These are phyloP conservation scores for Aspergillus sp. DNA, from an alignment of 2,329 filamentous ascomycete species.

Conservation along the genomic window DNA sequence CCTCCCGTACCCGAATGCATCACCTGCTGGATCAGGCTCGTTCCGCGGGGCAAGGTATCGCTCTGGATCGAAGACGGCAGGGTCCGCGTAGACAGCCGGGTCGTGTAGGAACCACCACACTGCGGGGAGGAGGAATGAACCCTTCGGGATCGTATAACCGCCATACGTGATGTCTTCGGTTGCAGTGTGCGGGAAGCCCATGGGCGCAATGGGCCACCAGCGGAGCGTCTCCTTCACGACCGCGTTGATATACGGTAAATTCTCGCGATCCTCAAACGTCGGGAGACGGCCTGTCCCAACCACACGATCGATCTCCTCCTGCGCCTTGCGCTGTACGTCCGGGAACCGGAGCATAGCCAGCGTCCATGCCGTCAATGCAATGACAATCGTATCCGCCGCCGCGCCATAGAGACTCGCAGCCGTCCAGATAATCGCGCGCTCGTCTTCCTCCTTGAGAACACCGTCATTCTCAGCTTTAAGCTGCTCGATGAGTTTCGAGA, in stretches of 20 bases:
- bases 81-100: conserved; percentile 39
- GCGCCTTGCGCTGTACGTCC: conserved; percentile 56
- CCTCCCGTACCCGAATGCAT: conserved; percentile 45
- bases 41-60: conserved; percentile 42
- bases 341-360: conserved; percentile 59
- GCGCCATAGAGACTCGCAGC: conserved; percentile 10
- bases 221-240: conserved; percentile 45
- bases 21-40: conserved; percentile 42
- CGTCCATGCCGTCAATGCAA: conserved; percentile 49
- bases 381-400: conserved; percentile 44
- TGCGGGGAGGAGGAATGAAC: conserved; percentile 39
- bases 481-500: conserved; percentile 4
- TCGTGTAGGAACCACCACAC: conserved; percentile 46
- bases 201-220: conserved; percentile 41
- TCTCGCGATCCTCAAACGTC: conserved; percentile 42
- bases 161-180: conserved; percentile 32
- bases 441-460: neutral
- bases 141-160: conserved; percentile 40
- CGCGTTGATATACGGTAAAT: conserved; percentile 44
- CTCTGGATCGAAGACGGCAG: conserved; percentile 49
- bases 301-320: conserved; percentile 49
- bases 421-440: conserved; percentile 6
- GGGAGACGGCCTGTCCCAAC: conserved; percentile 39
- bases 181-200: conserved; percentile 37
- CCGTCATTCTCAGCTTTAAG: neutral